Percentiles rank a stretch among this genome's conserved stretches.
phyloP scores from a whole-genome alignment of 1,139 yeast genomes.

The Casaregolazyma suthepensis region DNA sequence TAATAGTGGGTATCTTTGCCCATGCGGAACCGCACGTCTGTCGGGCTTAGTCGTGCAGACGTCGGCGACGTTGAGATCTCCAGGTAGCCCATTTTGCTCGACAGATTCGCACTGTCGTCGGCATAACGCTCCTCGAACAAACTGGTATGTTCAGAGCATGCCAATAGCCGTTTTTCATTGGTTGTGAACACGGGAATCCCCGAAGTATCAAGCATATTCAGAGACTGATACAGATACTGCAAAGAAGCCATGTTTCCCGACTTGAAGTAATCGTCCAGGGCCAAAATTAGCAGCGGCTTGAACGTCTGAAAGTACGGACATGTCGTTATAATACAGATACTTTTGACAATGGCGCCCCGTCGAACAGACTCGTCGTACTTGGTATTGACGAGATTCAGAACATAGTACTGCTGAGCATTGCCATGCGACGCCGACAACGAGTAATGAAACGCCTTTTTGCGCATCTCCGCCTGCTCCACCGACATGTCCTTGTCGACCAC shows the following conservation, averaged over 20 bases:
- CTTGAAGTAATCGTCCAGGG: slow-evolving; percentile 42
- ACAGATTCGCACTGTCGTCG: slow-evolving; percentile 2
- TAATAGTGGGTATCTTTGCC: slow-evolving; percentile 31
- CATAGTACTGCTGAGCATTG: slow-evolving; percentile 40
- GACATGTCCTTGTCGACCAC: background rate
- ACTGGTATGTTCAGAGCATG: slow-evolving; percentile 26
- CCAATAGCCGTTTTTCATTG: slow-evolving; percentile 30
- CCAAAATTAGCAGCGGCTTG: slow-evolving; percentile 51
- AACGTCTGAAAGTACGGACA: slow-evolving; percentile 51
- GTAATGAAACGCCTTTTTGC: slow-evolving; percentile 4
- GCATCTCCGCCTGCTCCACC: slow-evolving; percentile 1
- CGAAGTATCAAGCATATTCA: slow-evolving; percentile 34
- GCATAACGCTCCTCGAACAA: slow-evolving; percentile 29
- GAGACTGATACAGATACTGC: slow-evolving; percentile 32
- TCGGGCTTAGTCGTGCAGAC: slow-evolving; percentile 13
- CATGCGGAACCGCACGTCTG: slow-evolving; percentile 1
- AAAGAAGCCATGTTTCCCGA: slow-evolving; percentile 23
- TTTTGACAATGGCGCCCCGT: slow-evolving; percentile 53
- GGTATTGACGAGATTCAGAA: slow-evolving; percentile 53
- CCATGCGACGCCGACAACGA: background rate
- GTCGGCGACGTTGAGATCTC: slow-evolving; percentile 19
- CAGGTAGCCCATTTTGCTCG: slow-evolving; percentile 19
- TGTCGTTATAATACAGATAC: slow-evolving; percentile 49
- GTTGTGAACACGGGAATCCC: slow-evolving; percentile 28
- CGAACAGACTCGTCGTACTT: slow-evolving; percentile 41